Evolutionary conservation across 73 alveolate genomes (phyloP), one percentile per base, ranked within the genome.

Genomic region (Blepharisma stoltei): DNA sequence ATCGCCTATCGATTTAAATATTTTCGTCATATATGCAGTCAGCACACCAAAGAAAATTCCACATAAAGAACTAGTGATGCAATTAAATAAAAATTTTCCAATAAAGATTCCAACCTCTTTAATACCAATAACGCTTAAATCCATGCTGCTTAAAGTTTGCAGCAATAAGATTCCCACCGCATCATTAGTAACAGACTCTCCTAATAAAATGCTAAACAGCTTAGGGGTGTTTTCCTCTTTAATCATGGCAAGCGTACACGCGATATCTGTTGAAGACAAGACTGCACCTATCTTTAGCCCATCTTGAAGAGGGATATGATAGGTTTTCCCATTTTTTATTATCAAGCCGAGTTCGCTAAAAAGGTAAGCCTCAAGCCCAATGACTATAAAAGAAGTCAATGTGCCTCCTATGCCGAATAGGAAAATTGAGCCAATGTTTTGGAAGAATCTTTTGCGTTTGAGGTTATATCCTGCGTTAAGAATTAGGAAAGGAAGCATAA

Each of bases 131-230:
- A 14, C 67, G 41, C n/a, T 14, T n/a, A 43, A 8, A 38, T 66
- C n/a, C 38, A 67, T 82, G 67, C 55, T 80, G 73, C 54, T 78
- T 81, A 80, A 86, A 78, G 49, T 85, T 69, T 71, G 85, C 81
- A 93, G 92, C 32, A 96, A 67, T 7, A 96, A 93, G 20, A 96
- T 96, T 43, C 98, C 83, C n/a, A 93, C 98, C 6, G 99, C 98
- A 85, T 96, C 99, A 88, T 96, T 96, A n/a, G 93, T 92, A 8
- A 94, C 96, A 32, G 98, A 98, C 81, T 96, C 99, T 54, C 99
- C 99, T 77, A 96, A 96, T 54, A 96, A 79, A 45, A 96, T 90
- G 21, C 98, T 87, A 81, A 90, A 88, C 48, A 96, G 93, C 47
- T 87, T 89, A 32, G 97, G 98, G 55, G 79, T 93, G 20, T 82